A percentile compares a stretch with the other conserved stretches of the same genome.
Evolutionary conservation across 2,329 filamentous ascomycete genomes (phyloP).

Genomic region (Hypoxylon sp.): DNA sequence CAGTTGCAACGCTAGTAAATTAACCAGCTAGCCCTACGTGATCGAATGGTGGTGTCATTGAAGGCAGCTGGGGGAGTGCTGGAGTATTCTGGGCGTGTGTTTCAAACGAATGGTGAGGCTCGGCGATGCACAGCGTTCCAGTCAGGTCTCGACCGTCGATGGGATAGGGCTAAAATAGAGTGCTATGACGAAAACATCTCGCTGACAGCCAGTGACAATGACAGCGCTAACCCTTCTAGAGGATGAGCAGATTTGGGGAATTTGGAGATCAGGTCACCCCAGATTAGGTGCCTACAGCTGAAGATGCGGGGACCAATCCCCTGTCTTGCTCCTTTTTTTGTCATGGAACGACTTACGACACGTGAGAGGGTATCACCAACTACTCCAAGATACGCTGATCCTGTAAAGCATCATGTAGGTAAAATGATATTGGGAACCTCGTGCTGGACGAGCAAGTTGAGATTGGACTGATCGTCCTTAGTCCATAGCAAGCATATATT

Average conservation of each 20-base stretch:
- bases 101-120: slow-evolving; percentile 11
- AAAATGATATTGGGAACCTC: no score
- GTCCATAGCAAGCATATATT: not conserved
- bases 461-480: no score
- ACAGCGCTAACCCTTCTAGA: slow-evolving; percentile 24
- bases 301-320: slow-evolving; percentile 22
- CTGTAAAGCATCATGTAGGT: no score
- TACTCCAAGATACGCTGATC: not conserved
- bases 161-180: slow-evolving; percentile 6
- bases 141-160: slow-evolving; percentile 9
- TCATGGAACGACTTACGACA: not conserved
- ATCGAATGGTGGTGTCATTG: not conserved
- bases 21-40: not conserved
- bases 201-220: slow-evolving; percentile 9
- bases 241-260: slow-evolving; percentile 21
- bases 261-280: slow-evolving; percentile 16
- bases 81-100: not conserved
- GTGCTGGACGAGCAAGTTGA: no score
- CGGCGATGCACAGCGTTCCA: slow-evolving; percentile 6
- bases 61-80: not conserved
- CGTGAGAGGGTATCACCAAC: not conserved
- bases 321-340: no score
- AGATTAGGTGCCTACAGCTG: slow-evolving; percentile 12
- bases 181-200: slow-evolving; percentile 24
- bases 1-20: no score